A percentile compares a stretch with the other conserved stretches of the same genome.
phyloP scores from a whole-genome alignment of 1,284 basidiomycete genomes.

The Tylopilus sp. region DNA sequence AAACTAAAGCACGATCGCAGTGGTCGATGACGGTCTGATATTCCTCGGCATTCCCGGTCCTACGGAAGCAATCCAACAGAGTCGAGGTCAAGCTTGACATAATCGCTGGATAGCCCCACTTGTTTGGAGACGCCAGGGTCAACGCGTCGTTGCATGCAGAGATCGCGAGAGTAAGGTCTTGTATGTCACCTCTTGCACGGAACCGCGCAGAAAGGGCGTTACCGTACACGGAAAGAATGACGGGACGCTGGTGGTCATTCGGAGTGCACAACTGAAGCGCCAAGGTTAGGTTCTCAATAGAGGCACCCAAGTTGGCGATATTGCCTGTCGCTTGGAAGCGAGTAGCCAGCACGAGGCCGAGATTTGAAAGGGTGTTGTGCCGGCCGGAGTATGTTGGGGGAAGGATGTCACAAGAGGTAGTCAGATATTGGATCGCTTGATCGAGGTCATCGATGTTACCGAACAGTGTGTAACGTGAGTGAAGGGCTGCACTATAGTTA shows the following conservation, averaged over 20 bases:
- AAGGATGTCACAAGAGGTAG: constrained; percentile 21
- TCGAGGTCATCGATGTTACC: constrained; percentile 22
- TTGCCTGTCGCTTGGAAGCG: constrained; percentile 15
- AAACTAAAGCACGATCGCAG: constrained; percentile 22
- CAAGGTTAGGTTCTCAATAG: constrained; percentile 16
- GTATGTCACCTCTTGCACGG: constrained; percentile 12
- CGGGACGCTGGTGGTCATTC: constrained; percentile 1
- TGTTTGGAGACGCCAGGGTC: constrained; percentile 2
- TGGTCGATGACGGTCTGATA: constrained; percentile 19
- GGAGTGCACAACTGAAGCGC: constrained; percentile 18
- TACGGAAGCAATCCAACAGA: constrained; percentile 10
- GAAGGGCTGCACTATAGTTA: constrained; percentile 23
- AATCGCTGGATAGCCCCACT: not conserved
- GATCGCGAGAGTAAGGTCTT: constrained; percentile 18
- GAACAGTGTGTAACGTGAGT: constrained; percentile 8
- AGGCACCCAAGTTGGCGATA: constrained; percentile 16
- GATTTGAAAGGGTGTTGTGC: constrained; percentile 15
- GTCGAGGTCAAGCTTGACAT: constrained; percentile 8
- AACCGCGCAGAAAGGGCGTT: constrained; percentile 18
- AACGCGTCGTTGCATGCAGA: constrained; percentile 19
- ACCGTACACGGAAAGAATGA: constrained; percentile 19
- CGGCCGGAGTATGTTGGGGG: constrained; percentile 7
- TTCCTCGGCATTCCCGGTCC: constrained; percentile 14
- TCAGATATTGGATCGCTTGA: constrained; percentile 22
- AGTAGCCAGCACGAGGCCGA: constrained; percentile 6